phyloP scores from a whole-genome alignment of 2,329 filamentous ascomycete species.

The Leptographium procerum region DNA sequence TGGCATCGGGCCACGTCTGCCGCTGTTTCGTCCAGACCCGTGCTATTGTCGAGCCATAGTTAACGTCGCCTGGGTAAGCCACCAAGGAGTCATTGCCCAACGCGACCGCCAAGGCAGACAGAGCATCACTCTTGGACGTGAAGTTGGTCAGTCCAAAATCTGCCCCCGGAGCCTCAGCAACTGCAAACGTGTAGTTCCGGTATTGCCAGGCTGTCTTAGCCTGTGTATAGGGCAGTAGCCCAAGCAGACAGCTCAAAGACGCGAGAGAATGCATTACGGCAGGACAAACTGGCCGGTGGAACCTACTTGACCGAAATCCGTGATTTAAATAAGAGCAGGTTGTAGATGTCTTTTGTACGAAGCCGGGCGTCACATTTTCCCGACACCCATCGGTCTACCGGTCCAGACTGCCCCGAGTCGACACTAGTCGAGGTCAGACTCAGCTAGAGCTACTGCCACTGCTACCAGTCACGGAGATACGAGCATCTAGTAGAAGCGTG shows the following conservation, averaged over 20 bases:
- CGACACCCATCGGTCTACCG: not conserved
- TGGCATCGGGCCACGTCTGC: conserved; percentile 1
- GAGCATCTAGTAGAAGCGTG: not conserved
- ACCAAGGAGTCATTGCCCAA: not conserved
- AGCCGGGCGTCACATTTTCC: not conserved
- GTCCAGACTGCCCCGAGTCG: not conserved
- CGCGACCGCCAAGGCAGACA: not conserved
- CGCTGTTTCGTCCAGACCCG: not conserved
- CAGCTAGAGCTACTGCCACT: no score
- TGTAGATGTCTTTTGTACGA: not conserved
- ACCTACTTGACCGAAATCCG: not conserved
- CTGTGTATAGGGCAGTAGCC: not conserved
- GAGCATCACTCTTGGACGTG: not conserved
- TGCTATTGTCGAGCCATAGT: conserved; percentile 1
- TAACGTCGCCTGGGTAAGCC: not conserved
- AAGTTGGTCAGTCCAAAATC: not conserved
- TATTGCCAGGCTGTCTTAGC: conserved; percentile 4
- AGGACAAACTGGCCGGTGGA: not conserved
- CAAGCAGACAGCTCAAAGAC: not conserved
- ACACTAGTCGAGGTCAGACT: no score
- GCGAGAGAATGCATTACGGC: not conserved
- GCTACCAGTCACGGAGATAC: not conserved
- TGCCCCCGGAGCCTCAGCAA: not conserved
- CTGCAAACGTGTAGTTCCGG: conserved; percentile 2
- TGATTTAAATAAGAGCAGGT: not conserved